These are phyloP conservation scores for Phytophthora fragariaefolia DNA, from an alignment of 352 stramenopile genomes.

Conservation along the genomic window DNA sequence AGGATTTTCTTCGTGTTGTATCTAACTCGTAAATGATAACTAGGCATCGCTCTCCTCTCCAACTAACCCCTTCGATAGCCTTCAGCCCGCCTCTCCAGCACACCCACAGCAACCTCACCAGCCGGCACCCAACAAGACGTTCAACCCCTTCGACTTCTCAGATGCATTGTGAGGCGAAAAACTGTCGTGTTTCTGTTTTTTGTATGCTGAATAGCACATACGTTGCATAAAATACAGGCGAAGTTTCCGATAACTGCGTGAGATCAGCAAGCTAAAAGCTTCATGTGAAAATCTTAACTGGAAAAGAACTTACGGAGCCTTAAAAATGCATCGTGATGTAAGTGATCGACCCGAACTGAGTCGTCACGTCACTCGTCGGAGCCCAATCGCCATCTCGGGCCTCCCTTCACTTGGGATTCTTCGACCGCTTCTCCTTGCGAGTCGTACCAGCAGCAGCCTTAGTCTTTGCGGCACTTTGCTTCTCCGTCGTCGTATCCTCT, in stretches of 20 bases:
- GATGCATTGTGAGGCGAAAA: slow-evolving; percentile 3
- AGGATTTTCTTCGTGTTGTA: no score
- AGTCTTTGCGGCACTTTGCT: slow-evolving; percentile 26
- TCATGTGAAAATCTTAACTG: no score
- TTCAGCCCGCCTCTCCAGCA: slow-evolving; percentile 16
- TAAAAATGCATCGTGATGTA: slow-evolving; percentile 44
- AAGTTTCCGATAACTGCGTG: no score
- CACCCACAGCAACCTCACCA: slow-evolving; percentile 14
- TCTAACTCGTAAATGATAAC: not conserved
- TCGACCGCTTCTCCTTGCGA: slow-evolving; percentile 9
- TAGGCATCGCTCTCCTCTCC: slow-evolving; percentile 37
- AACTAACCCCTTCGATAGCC: slow-evolving; percentile 44
- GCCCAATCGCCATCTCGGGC: slow-evolving; percentile 16
- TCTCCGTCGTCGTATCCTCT: slow-evolving; percentile 19
- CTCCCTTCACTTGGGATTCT: slow-evolving; percentile 35
- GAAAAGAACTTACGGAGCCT: slow-evolving; percentile 15
- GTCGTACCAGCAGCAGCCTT: slow-evolving; percentile 25
- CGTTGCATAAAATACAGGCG: slow-evolving; percentile 14
- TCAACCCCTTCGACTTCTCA: slow-evolving; percentile 68
- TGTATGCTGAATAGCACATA: slow-evolving; percentile 12
- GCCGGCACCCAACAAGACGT: slow-evolving; percentile 38
- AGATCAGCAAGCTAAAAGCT: no score
- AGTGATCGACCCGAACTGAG: slow-evolving; percentile 33
- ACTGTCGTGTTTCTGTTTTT: slow-evolving; percentile 5
- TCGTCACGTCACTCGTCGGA: slow-evolving; percentile 6